Evolutionary conservation across 2,329 filamentous ascomycete genomes (phyloP), one percentile per base, ranked within the genome.

Genomic region (Exophiala xenobiotica): DNA sequence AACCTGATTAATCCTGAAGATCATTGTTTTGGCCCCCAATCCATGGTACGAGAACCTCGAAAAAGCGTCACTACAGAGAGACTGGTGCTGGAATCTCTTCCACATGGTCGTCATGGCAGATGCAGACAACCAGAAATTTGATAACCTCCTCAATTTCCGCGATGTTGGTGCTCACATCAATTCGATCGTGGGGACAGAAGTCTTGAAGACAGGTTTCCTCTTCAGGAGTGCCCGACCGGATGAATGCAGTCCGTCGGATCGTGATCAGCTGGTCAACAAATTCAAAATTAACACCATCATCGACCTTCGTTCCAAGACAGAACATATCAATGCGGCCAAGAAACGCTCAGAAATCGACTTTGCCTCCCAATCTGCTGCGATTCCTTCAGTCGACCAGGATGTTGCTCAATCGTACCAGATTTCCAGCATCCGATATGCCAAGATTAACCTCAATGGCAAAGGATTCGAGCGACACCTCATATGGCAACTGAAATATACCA

Each of bases 221-320:
- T 89, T 79, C 65, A 81, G 86, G 51, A 87, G 85, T 53, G 86
- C 85, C 12, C 75, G 83, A 65, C 65, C 68, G 78, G 89, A 95
- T 64, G 83, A 89, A 67, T 87, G 88, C 27, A 86, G 87, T 0
- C 63, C 75, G 16, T 65, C 74, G 27, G 90, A 95, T 68, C 79
- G 80, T 49, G 66, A 74, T 26, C 71, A 74, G 24, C 75, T 95
- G 8, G 68, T 73, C 7, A 69, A 82, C 6, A 76, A 82, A 24
- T 78, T 85, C 60, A 76, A 79, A 18, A 80, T 95, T 57, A 80
- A 77, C 59, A 88, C 83, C 2, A 80, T 95, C 33, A 79, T 95
- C 53, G 90, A 95, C 71, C 74, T 95, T 8, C 81, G 90, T 49
- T 88, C 89, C 56, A 82, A 85, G 82, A 89, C 87, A 18, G 88